Evolutionary conservation across 1,284 basidiomycete species (phyloP).

Genomic region (Phellinidium pouzarii): DNA sequence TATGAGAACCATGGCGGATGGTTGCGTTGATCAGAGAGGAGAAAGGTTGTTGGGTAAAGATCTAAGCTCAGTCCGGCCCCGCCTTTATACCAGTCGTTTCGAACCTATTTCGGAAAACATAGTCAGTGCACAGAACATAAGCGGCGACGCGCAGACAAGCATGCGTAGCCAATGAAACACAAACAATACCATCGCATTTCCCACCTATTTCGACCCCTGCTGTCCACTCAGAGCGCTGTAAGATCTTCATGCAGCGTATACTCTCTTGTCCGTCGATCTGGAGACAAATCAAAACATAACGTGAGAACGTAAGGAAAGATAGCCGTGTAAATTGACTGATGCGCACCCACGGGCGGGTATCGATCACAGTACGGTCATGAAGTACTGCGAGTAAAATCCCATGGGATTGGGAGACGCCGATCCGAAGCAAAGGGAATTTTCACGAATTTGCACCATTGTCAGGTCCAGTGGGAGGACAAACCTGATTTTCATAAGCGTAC

Average conservation of each 20-base stretch:
- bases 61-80: not conserved
- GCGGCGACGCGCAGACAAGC: not conserved
- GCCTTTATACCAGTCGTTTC: slow-evolving; percentile 11
- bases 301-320: not conserved
- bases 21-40: not conserved
- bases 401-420: not conserved
- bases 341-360: not conserved
- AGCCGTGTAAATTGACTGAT: not conserved
- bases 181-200: slow-evolving; percentile 1
- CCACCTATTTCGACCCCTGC: not conserved
- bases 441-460: no score
- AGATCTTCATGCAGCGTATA: slow-evolving; percentile 2
- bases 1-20: slow-evolving; percentile 15
- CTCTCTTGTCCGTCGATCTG: not conserved
- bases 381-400: no score
- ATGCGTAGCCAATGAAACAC: not conserved
- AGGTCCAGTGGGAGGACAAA: no score
- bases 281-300: not conserved
- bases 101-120: not conserved
- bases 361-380: not conserved
- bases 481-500: no score
- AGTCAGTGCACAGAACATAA: not conserved
- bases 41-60: slow-evolving; percentile 1
- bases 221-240: slow-evolving; percentile 3
- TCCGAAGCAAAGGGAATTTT: not conserved